Evolutionary conservation across 1,284 basidiomycete genomes (phyloP), one percentile per base, ranked within the genome.

Genomic region (Somion occarium): DNA sequence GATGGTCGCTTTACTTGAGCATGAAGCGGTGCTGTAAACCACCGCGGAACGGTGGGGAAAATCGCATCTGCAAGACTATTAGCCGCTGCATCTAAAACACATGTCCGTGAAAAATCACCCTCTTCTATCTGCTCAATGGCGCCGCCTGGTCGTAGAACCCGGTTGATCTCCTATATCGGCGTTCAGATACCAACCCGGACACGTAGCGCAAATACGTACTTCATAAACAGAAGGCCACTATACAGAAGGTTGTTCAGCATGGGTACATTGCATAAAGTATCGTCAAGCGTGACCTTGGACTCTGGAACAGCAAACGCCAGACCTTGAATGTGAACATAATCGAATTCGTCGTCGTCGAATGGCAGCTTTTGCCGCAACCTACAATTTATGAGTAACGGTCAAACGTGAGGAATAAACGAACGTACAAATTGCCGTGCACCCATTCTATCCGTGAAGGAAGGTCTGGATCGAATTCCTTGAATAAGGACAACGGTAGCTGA

Each of bases 321-420:
- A 44, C 71, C 70, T 48, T 78, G 71, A 44, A 88, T 76, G 60
- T 84, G 85, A n/a, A 89, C 80, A 64, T 84, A 79, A 62, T 89
- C 87, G 55, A 89, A 89, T 57, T 85, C 79, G 53, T 88, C 84
- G 52, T 89, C 87, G 15, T 87, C 84, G 59, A 88, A 89, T 1
- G 87, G 87, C 12, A 89, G 71, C 57, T 75, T 83, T 7, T 79
- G 85, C 38, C 85, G 84, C 57, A 89, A 64, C 64, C 87, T 89
- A 55, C 19, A 48, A 4, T n/a, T 44, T 22, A 22, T 34, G 27
- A 52, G 41, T 20, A 46, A 22, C 19, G 44, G 22, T 23, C 5
- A 27, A 22, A 23, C 27, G 30, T 46, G 24, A 11, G 34, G 44
- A 38, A 38, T 22, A 44, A 27, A 5, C 7, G 42, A 52, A 69